Evolutionary conservation across 2,329 filamentous ascomycete genomes (phyloP), one percentile per base, ranked within the genome.

Genomic region (Fusarium tuaranense): DNA sequence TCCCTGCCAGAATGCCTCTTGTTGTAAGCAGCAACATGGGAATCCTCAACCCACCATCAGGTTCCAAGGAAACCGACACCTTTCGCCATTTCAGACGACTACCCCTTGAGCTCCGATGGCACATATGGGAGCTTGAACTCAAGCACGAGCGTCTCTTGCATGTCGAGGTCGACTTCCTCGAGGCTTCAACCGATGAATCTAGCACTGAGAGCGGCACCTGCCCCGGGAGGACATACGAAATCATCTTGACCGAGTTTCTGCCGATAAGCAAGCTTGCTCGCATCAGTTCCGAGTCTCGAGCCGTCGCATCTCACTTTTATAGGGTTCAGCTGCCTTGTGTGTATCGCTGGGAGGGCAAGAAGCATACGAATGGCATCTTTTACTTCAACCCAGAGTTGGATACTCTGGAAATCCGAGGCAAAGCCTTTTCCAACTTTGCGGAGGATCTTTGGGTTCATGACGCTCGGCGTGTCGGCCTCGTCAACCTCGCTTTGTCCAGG

Each of bases 201-300:
- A 22, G 5, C 4, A 6, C 2, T 9, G 46, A 27, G 22, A 25
- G 38, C 38, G 16, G 8, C 36, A 14, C 1, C 41, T 9, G 36
- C 36, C 16, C 16, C 0, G 4, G 1, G 8, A 44, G 5, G 22
- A 1, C 25, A 30, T 61, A 44, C 12, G 2, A 12, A 32, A 44
- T 60, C 57, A n/a, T 60, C 16, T 20, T 60, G 38, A 41, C 25
- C 2, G 58, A 61, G 58, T 30, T 2, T 27, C 36, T 7, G 25
- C 58, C 58, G 5, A 67, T 67, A 16, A 67, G 65, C 20, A 67
- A 67, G 10, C 55, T 61, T 18, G 27, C 30, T 18, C 41, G 2
- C 2, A 13, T 61, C 6, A 20, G 6, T 7, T 34, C 9, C 1
- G 55, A 61, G 12, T 44, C 63, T 0, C 55, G 55, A 25, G 7